phyloP scores from a whole-genome alignment of 2,329 filamentous ascomycete species.

The Sporothrix curviconia region DNA sequence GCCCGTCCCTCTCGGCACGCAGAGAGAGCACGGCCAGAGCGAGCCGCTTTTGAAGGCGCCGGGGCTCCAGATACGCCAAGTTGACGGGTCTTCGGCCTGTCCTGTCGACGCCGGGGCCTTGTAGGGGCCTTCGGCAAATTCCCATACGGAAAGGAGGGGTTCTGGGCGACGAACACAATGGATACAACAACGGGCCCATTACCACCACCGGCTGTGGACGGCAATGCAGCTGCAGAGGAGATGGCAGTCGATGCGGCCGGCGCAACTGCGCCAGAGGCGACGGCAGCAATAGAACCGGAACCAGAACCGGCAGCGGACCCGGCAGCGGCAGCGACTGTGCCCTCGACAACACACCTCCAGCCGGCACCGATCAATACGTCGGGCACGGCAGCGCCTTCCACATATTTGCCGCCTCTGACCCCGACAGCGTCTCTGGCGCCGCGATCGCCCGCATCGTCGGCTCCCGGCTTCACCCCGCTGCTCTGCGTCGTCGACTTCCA shows the following conservation, averaged over 20 bases:
- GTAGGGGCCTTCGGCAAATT: too few species aligned
- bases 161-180: neutral
- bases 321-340: neutral
- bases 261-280: neutral
- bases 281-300: neutral
- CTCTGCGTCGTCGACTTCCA: slow-evolving; percentile 80
- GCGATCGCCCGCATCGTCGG: slow-evolving; percentile 10
- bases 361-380: slow-evolving; percentile 9
- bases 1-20: neutral
- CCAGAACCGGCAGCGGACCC: neutral
- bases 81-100: too few species aligned
- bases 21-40: too few species aligned
- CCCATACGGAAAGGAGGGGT: neutral
- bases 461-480: slow-evolving; percentile 51
- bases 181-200: slow-evolving; percentile 9
- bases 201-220: neutral
- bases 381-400: neutral
- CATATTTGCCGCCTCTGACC: neutral
- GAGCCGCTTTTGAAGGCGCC: too few species aligned
- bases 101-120: too few species aligned
- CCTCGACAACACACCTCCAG: neutral
- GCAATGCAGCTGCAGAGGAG: neutral
- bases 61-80: too few species aligned
- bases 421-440: neutral
- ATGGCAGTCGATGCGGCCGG: neutral